Evolutionary conservation across 2,329 filamentous ascomycete genomes (phyloP).

Genomic region (Talaromyces sp.): DNA sequence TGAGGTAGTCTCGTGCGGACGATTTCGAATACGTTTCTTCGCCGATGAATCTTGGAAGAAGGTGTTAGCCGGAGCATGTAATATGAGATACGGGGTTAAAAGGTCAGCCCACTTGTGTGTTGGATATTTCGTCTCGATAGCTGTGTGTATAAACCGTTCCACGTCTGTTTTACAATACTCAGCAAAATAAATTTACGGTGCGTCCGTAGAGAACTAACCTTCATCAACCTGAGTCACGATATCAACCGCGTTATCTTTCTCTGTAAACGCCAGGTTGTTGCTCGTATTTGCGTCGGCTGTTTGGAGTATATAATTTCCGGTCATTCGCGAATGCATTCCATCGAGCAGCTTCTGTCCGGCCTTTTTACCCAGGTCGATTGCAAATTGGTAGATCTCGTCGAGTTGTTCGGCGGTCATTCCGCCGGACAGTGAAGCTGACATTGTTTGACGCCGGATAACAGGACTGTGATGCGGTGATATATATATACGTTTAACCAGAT

Average conservation of each 20-base stretch:
- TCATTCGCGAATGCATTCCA: slow-evolving; percentile 55
- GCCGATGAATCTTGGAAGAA: slow-evolving; percentile 55
- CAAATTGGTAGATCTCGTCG: slow-evolving; percentile 64
- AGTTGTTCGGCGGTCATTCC: slow-evolving; percentile 30
- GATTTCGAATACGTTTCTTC: slow-evolving; percentile 73
- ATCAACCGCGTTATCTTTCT: slow-evolving; percentile 74
- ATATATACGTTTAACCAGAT: background rate
- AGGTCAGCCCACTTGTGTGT: slow-evolving; percentile 54
- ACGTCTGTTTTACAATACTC: slow-evolving; percentile 52
- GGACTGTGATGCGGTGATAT: background rate
- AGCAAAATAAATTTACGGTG: background rate
- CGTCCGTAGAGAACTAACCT: slow-evolving; percentile 40
- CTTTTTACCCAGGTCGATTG: slow-evolving; percentile 64
- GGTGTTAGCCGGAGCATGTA: background rate
- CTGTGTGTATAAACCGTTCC: slow-evolving; percentile 62
- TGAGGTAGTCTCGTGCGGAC: slow-evolving; percentile 57
- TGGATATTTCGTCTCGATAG: slow-evolving; percentile 59
- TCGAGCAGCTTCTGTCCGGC: slow-evolving; percentile 65
- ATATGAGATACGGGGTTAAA: background rate
- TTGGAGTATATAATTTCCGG: slow-evolving; percentile 18
- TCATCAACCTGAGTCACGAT: slow-evolving; percentile 74
- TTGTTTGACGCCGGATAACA: background rate
- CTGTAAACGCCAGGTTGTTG: slow-evolving; percentile 42
- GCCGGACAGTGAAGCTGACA: background rate
- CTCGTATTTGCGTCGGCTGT: slow-evolving; percentile 14